These are phyloP conservation scores for Cerrena zonata DNA, from an alignment of 1,284 basidiomycete genomes.

Conservation along the genomic window DNA sequence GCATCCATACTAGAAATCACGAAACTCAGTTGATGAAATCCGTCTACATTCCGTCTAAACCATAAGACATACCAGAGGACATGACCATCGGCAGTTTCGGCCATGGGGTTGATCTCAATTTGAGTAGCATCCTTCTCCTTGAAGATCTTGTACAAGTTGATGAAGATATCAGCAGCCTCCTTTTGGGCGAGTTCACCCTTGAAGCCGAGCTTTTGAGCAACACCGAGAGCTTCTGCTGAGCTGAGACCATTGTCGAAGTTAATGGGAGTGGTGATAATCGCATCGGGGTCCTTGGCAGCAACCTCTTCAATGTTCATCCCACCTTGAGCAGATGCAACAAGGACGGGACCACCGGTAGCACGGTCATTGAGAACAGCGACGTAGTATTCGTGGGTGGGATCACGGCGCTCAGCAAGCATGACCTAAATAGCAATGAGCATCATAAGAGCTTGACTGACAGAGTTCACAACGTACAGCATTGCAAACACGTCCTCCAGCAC, in stretches of 20 bases:
- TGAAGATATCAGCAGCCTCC: conserved; percentile 90
- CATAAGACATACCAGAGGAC: conserved; percentile 78
- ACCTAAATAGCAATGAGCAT: conserved; percentile 46
- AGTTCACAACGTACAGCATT: conserved; percentile 67
- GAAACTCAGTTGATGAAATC: neutral
- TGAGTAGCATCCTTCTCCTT: conserved; percentile 99
- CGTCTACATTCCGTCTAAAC: neutral
- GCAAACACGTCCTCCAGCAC: conserved; percentile 86
- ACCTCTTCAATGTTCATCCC: conserved; percentile 99
- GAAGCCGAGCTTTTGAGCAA: conserved; percentile 92
- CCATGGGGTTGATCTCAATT: conserved; percentile 99
- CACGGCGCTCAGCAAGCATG: conserved; percentile 95
- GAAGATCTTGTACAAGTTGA: conserved; percentile 94
- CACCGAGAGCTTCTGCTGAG: conserved; percentile 63
- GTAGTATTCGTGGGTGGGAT: conserved; percentile 96
- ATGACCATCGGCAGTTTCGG: conserved; percentile 88
- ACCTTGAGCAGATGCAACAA: conserved; percentile 90
- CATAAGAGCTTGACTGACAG: neutral
- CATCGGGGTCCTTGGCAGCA: conserved; percentile 90
- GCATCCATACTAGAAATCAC: conserved; percentile 93
- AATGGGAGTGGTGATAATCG: conserved; percentile 95
- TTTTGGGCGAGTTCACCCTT: conserved; percentile 64
- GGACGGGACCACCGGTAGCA: conserved; percentile 79
- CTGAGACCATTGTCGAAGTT: conserved; percentile 82
- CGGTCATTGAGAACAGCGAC: conserved; percentile 97